These are phyloP conservation scores for Escallonia rubra DNA, from an alignment of 129 eudicot genomes.

Conservation along the genomic window DNA sequence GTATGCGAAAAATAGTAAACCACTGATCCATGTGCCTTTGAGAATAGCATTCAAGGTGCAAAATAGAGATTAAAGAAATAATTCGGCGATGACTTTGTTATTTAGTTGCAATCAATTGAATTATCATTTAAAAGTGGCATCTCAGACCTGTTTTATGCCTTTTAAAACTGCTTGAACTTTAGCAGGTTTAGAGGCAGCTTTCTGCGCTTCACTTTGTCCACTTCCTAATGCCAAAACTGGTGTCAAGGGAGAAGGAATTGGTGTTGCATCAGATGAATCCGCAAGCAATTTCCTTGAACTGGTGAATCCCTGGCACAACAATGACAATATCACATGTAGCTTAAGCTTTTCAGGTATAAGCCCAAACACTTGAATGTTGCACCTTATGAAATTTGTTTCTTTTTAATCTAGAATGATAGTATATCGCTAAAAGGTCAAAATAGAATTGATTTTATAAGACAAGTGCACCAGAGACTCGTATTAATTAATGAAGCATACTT, in stretches of 20 bases:
- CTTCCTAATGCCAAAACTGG: conserved; percentile 55
- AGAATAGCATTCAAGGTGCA: too few species aligned
- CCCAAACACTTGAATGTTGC: background rate
- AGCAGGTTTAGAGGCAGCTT: conserved; percentile 59
- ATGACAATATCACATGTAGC: background rate
- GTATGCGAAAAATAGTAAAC: too few species aligned
- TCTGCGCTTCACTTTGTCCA: conserved; percentile 64
- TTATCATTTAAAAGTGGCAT: background rate
- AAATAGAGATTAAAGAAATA: too few species aligned
- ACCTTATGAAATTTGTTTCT: background rate
- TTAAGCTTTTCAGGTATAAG: background rate
- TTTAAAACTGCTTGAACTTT: conserved; percentile 83
- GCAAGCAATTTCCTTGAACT: conserved; percentile 67
- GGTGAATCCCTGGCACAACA: conserved; percentile 60
- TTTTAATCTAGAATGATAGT: background rate
- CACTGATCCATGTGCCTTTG: too few species aligned
- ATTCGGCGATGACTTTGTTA: too few species aligned
- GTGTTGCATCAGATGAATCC: conserved; percentile 60
- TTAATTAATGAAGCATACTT: background rate
- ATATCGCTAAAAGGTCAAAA: too few species aligned
- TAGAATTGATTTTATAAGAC: background rate
- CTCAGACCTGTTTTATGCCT: conserved; percentile 69
- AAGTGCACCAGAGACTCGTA: background rate
- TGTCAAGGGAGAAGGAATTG: conserved; percentile 73
- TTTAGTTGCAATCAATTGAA: too few species aligned